Conservation (phyloP, 2,329 filamentous ascomycete genomes). For the Shiraia bambusicola region DNA sequence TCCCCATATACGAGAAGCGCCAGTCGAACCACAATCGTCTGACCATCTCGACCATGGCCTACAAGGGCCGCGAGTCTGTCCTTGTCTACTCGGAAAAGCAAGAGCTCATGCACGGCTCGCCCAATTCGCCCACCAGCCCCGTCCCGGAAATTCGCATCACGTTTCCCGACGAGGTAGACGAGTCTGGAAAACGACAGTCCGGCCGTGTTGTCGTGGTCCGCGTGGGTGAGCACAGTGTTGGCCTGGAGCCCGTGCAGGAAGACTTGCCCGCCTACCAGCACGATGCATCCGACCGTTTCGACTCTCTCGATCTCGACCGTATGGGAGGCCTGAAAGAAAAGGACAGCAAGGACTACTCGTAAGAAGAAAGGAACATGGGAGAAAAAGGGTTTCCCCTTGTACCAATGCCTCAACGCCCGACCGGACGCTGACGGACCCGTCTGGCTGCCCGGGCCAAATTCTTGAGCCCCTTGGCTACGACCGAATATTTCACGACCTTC, state of each 20-base stretch:
- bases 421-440: slow-evolving; percentile 17
- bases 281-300: slow-evolving; percentile 75
- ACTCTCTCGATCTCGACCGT: slow-evolving; percentile 90
- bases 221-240: slow-evolving; percentile 84
- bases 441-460: slow-evolving; percentile 19
- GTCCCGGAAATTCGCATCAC: slow-evolving; percentile 97
- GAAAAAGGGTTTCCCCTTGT: too few species aligned
- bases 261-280: slow-evolving; percentile 89
- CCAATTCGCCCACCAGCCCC: slow-evolving; percentile 72
- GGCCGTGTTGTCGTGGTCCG: slow-evolving; percentile 89
- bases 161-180: slow-evolving; percentile 93
- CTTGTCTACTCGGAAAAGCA: slow-evolving; percentile 79
- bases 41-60: slow-evolving; percentile 51
- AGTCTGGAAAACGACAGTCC: slow-evolving; percentile 73
- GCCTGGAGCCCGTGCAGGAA: slow-evolving; percentile 78
- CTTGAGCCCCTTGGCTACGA: slow-evolving; percentile 43
- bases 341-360: slow-evolving; percentile 55
- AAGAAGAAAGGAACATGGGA: slow-evolving; percentile 10
- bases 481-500: slow-evolving; percentile 39
- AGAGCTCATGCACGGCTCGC: slow-evolving; percentile 73
- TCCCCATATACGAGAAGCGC: slow-evolving; percentile 69
- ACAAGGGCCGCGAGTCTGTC: slow-evolving; percentile 64
- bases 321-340: slow-evolving; percentile 96
- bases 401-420: slow-evolving; percentile 14
- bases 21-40: slow-evolving; percentile 58